These are phyloP conservation scores for Blastobotrys buckinghamii DNA, from an alignment of 1,139 yeast species.

Conservation along the genomic window DNA sequence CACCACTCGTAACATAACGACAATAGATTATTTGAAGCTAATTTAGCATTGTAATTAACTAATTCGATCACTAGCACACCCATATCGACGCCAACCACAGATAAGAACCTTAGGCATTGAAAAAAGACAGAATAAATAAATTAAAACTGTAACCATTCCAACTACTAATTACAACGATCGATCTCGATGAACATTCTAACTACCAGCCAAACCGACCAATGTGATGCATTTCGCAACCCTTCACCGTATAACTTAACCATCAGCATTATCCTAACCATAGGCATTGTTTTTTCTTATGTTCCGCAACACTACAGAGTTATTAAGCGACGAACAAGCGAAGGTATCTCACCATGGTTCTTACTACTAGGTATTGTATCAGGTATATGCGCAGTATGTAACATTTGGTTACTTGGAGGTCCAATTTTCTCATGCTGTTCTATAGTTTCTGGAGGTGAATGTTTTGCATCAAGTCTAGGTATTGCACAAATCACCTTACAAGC, in stretches of 20 bases:
- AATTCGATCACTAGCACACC: too few relatives aligned
- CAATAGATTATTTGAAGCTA: too few relatives aligned
- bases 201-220: constrained; percentile 3
- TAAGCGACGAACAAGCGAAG: constrained; percentile 62
- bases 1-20: too few relatives aligned
- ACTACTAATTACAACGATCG: too few relatives aligned
- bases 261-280: constrained; percentile 52
- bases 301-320: constrained; percentile 70
- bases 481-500: constrained; percentile 68
- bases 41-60: too few relatives aligned
- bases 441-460: constrained; percentile 48
- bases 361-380: constrained; percentile 72
- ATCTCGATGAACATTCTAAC: neutral
- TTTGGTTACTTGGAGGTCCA: constrained; percentile 49
- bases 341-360: constrained; percentile 68
- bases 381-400: constrained; percentile 61
- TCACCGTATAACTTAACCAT: constrained; percentile 40
- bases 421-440: constrained; percentile 35
- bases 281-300: constrained; percentile 65
- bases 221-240: constrained; percentile 19
- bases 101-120: too few relatives aligned
- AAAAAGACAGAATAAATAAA: too few relatives aligned
- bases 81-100: too few relatives aligned
- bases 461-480: constrained; percentile 63
- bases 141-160: too few relatives aligned